Base-by-base conservation (phyloP, 768 basidiomycete genomes). In the Boletus patriciae region DNA sequence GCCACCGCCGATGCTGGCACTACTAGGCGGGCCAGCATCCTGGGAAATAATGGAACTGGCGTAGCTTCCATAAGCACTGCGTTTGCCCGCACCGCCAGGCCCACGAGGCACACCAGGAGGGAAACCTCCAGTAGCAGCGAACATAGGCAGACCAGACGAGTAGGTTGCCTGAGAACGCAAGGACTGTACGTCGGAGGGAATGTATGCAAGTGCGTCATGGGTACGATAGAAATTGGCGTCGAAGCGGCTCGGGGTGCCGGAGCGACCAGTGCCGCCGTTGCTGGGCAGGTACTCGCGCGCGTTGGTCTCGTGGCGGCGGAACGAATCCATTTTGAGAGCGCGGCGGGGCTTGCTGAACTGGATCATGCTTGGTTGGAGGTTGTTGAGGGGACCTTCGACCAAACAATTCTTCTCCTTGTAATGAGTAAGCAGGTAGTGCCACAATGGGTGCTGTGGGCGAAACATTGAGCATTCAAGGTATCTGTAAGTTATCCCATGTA, bases 291-390 rank as follows among this genome's bases (percentile, higher is more conserved):
- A 93, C 63, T 99, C 97, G 52, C 87, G 83, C 1, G 95, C 95
- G 64, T 81, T 90, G 21, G 92, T 90, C 71, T 98, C 95, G 68
- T 96, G 92, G 49, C 95, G 85, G 55, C 92, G 88, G 83, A 92
- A 95, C 55, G 90, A 91, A 61, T 96, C 92, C 85, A 94, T 89
- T 72, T 94, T 94, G 62, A 95, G 82, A 6, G 93, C 83, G 52
- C 94, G 88, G 55, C 94, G 85, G 33, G 97, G 97, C 75, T 97
- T 95, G 81, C 92, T 94, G 79, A 99, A 98, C 70, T 98, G 97
- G 58, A 99, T 99, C 95, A 99, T 96, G 75, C 94, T 96, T 7
- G 93, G 80, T 70, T 98, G 97, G 36, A 99, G 78, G 74, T 99
- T 98, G 74, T 85, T 98, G 45, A 99, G 79, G 3, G 97, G 93